Conservation (phyloP, 768 basidiomycete species). For the Clavaria fumosa region DNA sequence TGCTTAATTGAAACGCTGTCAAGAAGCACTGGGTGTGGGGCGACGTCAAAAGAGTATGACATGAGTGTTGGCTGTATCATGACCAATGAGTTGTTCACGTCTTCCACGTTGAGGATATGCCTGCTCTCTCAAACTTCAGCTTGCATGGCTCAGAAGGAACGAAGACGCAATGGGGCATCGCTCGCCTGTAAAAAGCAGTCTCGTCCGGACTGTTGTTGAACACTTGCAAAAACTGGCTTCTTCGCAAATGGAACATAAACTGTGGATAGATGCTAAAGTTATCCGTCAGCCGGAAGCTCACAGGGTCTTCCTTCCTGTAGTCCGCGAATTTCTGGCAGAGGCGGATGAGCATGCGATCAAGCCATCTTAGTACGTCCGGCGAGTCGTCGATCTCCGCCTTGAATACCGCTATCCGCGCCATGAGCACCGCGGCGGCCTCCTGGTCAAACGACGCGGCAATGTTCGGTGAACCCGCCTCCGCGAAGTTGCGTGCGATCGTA, state of each 20-base stretch:
- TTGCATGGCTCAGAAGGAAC: no score
- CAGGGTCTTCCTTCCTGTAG: conserved; percentile 94
- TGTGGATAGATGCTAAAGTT: conserved; percentile 99
- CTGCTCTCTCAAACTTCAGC: conserved; percentile 24
- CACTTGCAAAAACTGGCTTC: conserved; percentile 97
- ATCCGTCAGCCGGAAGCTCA: conserved; percentile 81
- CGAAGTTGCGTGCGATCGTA: conserved; percentile 93
- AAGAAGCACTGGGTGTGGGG: conserved; percentile 85
- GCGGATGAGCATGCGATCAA: conserved; percentile 97
- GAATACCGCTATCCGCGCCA: conserved; percentile 98
- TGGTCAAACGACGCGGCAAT: conserved; percentile 95
- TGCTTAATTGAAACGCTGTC: conserved; percentile 97
- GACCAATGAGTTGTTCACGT: conserved; percentile 97
- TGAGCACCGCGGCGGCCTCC: conserved; percentile 92
- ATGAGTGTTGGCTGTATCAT: conserved; percentile 99
- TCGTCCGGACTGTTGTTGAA: conserved; percentile 99
- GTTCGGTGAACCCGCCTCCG: conserved; percentile 88
- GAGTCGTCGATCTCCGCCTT: conserved; percentile 98
- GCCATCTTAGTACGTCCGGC: conserved; percentile 91
- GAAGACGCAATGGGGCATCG: conserved; percentile 3
- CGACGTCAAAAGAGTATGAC: conserved; percentile 90
- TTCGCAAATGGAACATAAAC: conserved; percentile 98
- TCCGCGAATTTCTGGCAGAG: conserved; percentile 99
- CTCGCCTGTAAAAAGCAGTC: conserved; percentile 91
- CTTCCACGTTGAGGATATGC: conserved; percentile 90